A percentile compares a stretch with the other conserved stretches of the same genome.
These are phyloP conservation scores for Coniferiporia weirii DNA, from an alignment of 1,284 basidiomycete species.

Conservation along the genomic window DNA sequence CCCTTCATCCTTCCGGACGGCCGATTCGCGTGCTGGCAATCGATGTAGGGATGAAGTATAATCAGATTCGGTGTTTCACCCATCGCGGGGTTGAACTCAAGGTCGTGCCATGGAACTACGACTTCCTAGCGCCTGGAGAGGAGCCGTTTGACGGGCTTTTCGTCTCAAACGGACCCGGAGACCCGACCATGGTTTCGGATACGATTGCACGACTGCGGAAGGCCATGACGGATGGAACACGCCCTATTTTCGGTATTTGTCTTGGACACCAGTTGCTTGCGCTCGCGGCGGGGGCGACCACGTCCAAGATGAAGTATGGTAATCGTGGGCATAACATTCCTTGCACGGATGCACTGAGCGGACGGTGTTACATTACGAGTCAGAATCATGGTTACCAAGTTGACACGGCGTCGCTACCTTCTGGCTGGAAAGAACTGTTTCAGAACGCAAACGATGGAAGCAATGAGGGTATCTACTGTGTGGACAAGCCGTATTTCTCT, in stretches of 20 bases:
- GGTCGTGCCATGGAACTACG: constrained; percentile 96
- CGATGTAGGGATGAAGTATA: constrained; percentile 99
- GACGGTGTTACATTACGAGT: constrained; percentile 97
- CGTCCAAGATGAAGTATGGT: constrained; percentile 99
- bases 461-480: constrained; percentile 97
- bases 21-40: constrained; percentile 84
- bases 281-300: constrained; percentile 89
- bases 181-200: constrained; percentile 80
- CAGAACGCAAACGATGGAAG: constrained; percentile 95
- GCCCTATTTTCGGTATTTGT: constrained; percentile 98
- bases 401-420: constrained; percentile 73
- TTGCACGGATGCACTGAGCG: constrained; percentile 90
- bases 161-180: constrained; percentile 97
- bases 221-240: constrained; percentile 69
- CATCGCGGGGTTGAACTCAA: constrained; percentile 93
- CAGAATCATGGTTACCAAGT: constrained; percentile 99
- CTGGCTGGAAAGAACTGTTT: constrained; percentile 93
- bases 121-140: constrained; percentile 71
- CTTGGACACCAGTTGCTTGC: constrained; percentile 97
- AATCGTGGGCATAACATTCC: constrained; percentile 99
- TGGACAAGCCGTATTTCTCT: constrained; percentile 91
- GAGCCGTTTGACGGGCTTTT: constrained; percentile 94
- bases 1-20: constrained; percentile 72
- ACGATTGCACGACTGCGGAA: constrained; percentile 73
- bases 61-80: constrained; percentile 97